These are phyloP conservation scores for Alternaria viburni DNA, from an alignment of 2,329 filamentous ascomycete species.

Conservation along the genomic window DNA sequence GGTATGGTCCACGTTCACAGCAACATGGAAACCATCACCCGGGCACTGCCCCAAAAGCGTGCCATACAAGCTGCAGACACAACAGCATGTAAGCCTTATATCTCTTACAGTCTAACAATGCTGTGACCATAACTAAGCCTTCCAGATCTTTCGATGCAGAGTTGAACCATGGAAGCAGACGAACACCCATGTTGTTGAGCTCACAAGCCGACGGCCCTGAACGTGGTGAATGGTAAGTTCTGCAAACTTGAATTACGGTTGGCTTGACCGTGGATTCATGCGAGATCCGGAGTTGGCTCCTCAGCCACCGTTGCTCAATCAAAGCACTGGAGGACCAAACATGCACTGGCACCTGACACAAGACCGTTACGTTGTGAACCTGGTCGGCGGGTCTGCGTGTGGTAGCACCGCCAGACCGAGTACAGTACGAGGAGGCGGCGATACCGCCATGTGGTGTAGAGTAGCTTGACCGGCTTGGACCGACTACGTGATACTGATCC, in stretches of 20 bases:
- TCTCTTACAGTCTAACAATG: constrained; percentile 22
- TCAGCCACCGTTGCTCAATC: background rate
- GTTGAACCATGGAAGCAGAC: constrained; percentile 7
- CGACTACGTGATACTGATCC: constrained; percentile 6
- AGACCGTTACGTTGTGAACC: constrained; percentile 39
- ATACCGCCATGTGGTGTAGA: constrained; percentile 36
- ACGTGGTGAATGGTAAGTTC: background rate
- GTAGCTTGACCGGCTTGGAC: constrained; percentile 19
- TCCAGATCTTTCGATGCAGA: constrained; percentile 28
- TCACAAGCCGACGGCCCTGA: background rate
- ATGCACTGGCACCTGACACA: constrained; percentile 43
- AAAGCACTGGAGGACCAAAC: constrained; percentile 26
- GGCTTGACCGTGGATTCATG: constrained; percentile 5
- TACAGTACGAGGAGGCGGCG: constrained; percentile 18
- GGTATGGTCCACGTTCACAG: background rate
- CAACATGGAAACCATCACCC: constrained; percentile 1
- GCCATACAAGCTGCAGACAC: constrained; percentile 24
- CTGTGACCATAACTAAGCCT: constrained; percentile 27
- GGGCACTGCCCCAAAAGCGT: constrained; percentile 6
- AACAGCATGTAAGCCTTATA: constrained; percentile 17
- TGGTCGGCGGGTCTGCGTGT: constrained; percentile 40
- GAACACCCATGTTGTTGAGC: background rate
- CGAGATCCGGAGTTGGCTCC: background rate
- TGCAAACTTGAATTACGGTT: background rate
- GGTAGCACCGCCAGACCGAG: constrained; percentile 37